Evolutionary conservation across 371 early-diverging fungal species (phyloP).

Genomic region (Nematocida homosporus): DNA sequence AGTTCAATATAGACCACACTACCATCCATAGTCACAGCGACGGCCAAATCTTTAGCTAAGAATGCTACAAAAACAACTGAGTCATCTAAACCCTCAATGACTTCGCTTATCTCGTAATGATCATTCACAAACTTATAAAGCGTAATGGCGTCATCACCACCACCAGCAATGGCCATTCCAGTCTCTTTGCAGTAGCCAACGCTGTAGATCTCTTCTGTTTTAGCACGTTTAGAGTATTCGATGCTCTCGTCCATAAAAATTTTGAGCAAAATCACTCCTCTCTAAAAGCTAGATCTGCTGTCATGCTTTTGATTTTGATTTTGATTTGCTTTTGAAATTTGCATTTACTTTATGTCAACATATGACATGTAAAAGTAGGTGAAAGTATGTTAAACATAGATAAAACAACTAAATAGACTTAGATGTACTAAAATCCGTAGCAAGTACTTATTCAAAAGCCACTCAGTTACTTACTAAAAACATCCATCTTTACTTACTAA

Average conservation of each 20-base stretch:
- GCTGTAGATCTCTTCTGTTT: slow-evolving; percentile 47
- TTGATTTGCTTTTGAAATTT: too few species aligned
- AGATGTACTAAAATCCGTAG: too few species aligned
- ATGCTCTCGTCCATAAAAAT: slow-evolving; percentile 5
- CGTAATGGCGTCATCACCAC: slow-evolving; percentile 36
- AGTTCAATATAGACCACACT: slow-evolving; percentile 10
- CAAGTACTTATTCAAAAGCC: too few species aligned
- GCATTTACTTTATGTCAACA: too few species aligned
- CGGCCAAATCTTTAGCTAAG: slow-evolving; percentile 7
- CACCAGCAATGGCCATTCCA: slow-evolving; percentile 44
- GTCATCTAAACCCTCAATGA: slow-evolving; percentile 52
- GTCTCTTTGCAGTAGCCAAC: slow-evolving; percentile 5
- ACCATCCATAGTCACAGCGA: slow-evolving; percentile 51
- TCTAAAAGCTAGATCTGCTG: neutral
- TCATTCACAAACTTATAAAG: slow-evolving; percentile 2
- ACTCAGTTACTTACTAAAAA: too few species aligned
- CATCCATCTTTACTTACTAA: too few species aligned
- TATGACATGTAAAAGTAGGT: too few species aligned
- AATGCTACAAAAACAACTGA: slow-evolving; percentile 31
- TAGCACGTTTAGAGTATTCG: neutral
- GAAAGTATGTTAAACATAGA: too few species aligned
- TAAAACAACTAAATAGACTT: too few species aligned
- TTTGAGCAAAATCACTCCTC: neutral
- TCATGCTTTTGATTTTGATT: neutral
- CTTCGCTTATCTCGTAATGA: slow-evolving; percentile 28